These are phyloP conservation scores for Cardamine resedifolia DNA, from an alignment of 345 rosid species.

Conservation along the genomic window DNA sequence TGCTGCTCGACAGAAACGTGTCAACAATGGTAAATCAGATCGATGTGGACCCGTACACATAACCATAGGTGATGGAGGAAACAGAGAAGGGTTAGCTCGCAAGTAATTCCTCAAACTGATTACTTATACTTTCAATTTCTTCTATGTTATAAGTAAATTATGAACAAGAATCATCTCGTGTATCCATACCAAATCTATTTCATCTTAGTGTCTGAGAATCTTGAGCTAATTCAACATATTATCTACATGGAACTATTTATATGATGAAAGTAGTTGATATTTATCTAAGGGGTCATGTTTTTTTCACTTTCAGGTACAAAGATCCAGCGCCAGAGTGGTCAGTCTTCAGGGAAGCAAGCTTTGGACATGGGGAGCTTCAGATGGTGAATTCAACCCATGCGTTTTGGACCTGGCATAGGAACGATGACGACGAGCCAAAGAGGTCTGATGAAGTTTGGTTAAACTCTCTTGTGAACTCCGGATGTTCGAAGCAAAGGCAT, in stretches of 20 bases:
- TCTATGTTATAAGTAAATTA: neutral
- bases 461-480: constrained; percentile 61
- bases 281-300: neutral
- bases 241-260: neutral
- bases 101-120: constrained; percentile 45
- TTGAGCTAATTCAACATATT: constrained; percentile 19
- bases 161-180: neutral
- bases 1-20: constrained; percentile 57
- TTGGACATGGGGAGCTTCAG: constrained; percentile 91
- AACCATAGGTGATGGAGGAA: constrained; percentile 95
- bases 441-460: constrained; percentile 86
- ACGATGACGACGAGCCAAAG: constrained; percentile 90
- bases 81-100: constrained; percentile 84
- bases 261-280: constrained; percentile 3
- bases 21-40: constrained; percentile 61
- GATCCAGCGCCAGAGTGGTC: constrained; percentile 89
- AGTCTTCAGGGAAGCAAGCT: constrained; percentile 92
- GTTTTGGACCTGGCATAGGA: constrained; percentile 94
- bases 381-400: constrained; percentile 80
- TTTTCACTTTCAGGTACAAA: constrained; percentile 46
- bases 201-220: neutral
- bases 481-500: constrained; percentile 53
- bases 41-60: constrained; percentile 80
- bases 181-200: neutral
- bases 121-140: neutral